A percentile compares a stretch with the other conserved stretches of the same genome.
Conservation (phyloP, 2,329 filamentous ascomycete species). For the Penicillium sp. region DNA sequence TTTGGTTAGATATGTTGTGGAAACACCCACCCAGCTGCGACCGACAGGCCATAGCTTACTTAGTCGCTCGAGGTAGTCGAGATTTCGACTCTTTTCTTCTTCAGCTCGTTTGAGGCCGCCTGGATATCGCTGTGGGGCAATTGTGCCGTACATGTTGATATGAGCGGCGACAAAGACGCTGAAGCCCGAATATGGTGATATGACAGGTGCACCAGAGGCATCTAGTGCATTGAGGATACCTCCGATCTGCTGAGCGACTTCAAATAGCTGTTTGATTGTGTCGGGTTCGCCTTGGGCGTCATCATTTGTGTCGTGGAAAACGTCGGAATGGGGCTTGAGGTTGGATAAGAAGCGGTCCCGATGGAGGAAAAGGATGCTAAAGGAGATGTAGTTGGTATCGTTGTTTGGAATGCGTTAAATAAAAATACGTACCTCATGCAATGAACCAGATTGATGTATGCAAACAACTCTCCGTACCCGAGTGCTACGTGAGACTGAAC, state of each 20-base stretch:
- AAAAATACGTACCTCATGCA: constrained; percentile 35
- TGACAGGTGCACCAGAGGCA: constrained; percentile 33
- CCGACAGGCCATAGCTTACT: constrained; percentile 38
- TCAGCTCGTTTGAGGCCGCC: constrained; percentile 34
- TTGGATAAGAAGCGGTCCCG: constrained; percentile 37
- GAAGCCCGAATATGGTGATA: constrained; percentile 41
- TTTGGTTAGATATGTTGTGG: no score
- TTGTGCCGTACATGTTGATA: constrained; percentile 42
- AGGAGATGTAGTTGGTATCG: not conserved
- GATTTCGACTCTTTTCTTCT: constrained; percentile 33
- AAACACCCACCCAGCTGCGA: constrained; percentile 33
- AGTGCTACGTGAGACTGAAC: constrained; percentile 38
- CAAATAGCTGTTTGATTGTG: constrained; percentile 35
- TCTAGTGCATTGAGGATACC: constrained; percentile 34
- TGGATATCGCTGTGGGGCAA: constrained; percentile 35
- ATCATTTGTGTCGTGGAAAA: constrained; percentile 23
- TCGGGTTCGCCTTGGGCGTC: constrained; percentile 18
- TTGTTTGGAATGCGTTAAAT: no score
- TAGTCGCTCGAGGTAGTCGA: constrained; percentile 35
- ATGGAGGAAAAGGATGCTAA: constrained; percentile 37
- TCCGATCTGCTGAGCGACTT: constrained; percentile 35
- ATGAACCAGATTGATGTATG: constrained; percentile 41
- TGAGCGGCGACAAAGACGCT: constrained; percentile 41
- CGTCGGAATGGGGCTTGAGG: constrained; percentile 28
- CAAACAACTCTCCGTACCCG: constrained; percentile 39